Base-by-base conservation (phyloP, 2,329 filamentous ascomycete species). In the Didymella segeticola region DNA sequence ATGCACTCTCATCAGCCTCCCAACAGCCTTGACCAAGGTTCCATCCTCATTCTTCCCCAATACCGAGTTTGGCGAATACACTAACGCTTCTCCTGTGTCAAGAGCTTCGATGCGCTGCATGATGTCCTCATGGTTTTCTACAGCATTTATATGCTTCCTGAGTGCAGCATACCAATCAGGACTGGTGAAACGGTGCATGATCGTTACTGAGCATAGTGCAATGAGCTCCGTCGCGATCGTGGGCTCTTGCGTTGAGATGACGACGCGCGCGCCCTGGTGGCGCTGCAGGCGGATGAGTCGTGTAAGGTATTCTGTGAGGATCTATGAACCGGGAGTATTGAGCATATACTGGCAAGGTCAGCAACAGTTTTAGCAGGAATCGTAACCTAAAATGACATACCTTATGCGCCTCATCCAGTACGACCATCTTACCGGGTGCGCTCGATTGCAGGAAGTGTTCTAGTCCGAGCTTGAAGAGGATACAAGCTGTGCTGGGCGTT, bases 181-280 rank as follows among this genome's bases (percentile, higher is more conserved):
- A 0, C 83, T 87, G 0, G 80, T 85, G 70, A 93, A 93, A 0
- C 87, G 81, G 65, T 93, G 89, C 0, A 92, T 85, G 14, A 92
- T 79, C 0, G 85, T 89, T n/a, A 89, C 76, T 1, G 84, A 86
- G 69, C 87, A 91, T 0, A 93, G 77, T 47, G 91, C 88, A 0
- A 93, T 79, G 0, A 95, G 79, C 14, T 81, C 80, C 0, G 86
- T 84, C 0, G 86, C 87, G 4, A 93, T 80, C 0, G 88, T 90
- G 0, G 89, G 90, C 63, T 93, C 90, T 66, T 95, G 89, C 0
- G 89, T 93, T 0, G 89, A 86, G 26, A 93, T 86, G 34, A 93
- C 68, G 4, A 92, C 79, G 0, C 89, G 82, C 0, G 83, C 80
- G 0, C 82, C 89, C 1, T 86, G 73, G 66, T 93, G 90, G 0